Evolutionary conservation across 2,329 filamentous ascomycete species (phyloP), one percentile per base, ranked within the genome.

Genomic region (Monilinia laxa): DNA sequence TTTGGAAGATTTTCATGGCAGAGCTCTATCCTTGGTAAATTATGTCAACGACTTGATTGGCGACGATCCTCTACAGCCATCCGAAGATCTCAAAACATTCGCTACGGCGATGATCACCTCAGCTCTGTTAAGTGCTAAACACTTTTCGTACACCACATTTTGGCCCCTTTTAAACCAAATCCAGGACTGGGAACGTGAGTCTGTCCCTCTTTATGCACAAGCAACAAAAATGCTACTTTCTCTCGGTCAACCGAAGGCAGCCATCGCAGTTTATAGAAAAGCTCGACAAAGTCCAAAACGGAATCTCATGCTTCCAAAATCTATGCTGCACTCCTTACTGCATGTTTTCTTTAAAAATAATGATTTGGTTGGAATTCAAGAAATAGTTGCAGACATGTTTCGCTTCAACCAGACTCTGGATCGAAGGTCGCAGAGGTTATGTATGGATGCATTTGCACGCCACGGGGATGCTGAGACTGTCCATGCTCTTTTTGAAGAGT

Each of bases 381-480:
- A 74, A 68, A 71, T 79, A 10, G 73, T 79, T 23, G 76, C 78
- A 51, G 78, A 79, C 66, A 78, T 75, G 67, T 77, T 75, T 56
- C 70, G 71, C 28, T 72, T 73, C 42, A 72, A 75, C 62, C 67
- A 59, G 42, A 70, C 68, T 56, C 77, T 77, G 20, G 73, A 71
- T 53, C 63, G 68, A 25, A 42, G 55, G 31, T 72, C 76, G 11
- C 78, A 78, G 62, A 72, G 67, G 52, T 74, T 67, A 70, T 82
- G 70, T 68, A 71, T 77, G 69, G 74, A 73, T 11, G 77, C 77
- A 14, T 81, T 82, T 71, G 80, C 84, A 47, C 73, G 75, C 51
- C 76, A 79, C 64, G 83, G 83, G 35, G 80, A 85, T 69, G 77
- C 78, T 18, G 70, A 72, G 31, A 78, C 78, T 25, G 80, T 84